Evolutionary conservation across 2,329 filamentous ascomycete genomes (phyloP).

Genomic region (Blumeriella jaapii): DNA sequence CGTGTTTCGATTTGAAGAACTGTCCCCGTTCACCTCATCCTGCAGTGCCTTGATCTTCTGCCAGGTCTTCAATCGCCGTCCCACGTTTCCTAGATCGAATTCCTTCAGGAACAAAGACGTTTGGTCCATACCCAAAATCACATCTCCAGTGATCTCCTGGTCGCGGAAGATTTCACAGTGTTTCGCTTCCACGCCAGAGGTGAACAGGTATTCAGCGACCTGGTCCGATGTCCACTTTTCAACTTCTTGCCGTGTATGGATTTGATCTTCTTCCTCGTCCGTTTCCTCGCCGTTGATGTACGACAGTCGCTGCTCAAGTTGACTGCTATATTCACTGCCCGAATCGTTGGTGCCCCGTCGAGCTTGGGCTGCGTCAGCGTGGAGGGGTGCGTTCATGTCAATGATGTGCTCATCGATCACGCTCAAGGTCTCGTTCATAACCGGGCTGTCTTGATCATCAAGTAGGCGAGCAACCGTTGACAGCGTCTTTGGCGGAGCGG

Average conservation of each 20-base stretch:
- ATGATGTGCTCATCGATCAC: conserved; percentile 97
- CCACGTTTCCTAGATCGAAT: conserved; percentile 85
- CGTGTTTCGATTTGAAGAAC: conserved; percentile 39
- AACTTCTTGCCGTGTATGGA: conserved; percentile 64
- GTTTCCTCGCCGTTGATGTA: conserved; percentile 93
- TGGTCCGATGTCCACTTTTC: conserved; percentile 67
- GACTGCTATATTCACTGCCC: conserved; percentile 80
- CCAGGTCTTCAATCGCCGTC: conserved; percentile 84
- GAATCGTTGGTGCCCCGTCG: conserved; percentile 56
- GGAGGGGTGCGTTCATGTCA: conserved; percentile 52
- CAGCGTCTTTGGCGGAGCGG: conserved; percentile 26
- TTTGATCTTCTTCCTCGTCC: conserved; percentile 73
- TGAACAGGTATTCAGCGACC: conserved; percentile 82
- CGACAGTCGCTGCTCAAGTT: conserved; percentile 64
- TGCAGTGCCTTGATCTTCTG: conserved; percentile 90
- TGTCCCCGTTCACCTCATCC: conserved; percentile 61
- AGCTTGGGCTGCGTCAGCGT: conserved; percentile 33
- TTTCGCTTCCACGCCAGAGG: conserved; percentile 70
- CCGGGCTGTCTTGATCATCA: conserved; percentile 51
- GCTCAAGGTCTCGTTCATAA: conserved; percentile 88
- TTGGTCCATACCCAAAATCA: conserved; percentile 89
- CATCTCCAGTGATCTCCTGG: conserved; percentile 91
- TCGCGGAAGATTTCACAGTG: conserved; percentile 93
- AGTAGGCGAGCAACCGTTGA: conserved; percentile 34
- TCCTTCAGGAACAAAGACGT: conserved; percentile 91